Evolutionary conservation across 2,329 filamentous ascomycete genomes (phyloP).

Genomic region (Pleomassaria siparia): DNA sequence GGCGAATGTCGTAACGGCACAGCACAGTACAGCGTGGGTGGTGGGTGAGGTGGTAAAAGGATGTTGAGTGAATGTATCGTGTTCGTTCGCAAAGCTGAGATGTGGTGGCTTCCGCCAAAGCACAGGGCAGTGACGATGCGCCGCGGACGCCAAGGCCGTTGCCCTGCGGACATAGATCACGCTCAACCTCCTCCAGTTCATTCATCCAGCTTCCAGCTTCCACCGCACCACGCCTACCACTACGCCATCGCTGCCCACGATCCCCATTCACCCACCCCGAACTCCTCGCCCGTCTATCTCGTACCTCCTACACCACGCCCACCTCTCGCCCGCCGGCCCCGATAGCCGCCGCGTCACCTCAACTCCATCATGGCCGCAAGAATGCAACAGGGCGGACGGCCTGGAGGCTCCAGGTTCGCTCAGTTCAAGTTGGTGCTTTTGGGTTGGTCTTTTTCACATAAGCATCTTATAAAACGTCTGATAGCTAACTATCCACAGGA

Average conservation of each 20-base stretch:
- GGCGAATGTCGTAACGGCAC: slow-evolving; percentile 5
- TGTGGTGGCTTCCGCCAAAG: background rate
- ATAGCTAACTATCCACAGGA: slow-evolving; percentile 58
- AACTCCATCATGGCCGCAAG: slow-evolving; percentile 72
- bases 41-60: background rate
- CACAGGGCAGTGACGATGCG: slow-evolving; percentile 14
- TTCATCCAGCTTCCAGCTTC: slow-evolving; percentile 8
- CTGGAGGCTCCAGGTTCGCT: slow-evolving; percentile 76
- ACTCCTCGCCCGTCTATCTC: slow-evolving; percentile 1
- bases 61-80: slow-evolving; percentile 1
- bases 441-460: slow-evolving; percentile 60
- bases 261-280: slow-evolving; percentile 4
- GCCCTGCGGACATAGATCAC: slow-evolving; percentile 4
- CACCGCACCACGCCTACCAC: slow-evolving; percentile 1
- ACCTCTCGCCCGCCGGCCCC: slow-evolving; percentile 10
- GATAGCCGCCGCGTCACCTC: slow-evolving; percentile 25
- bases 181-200: slow-evolving; percentile 18
- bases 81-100: slow-evolving; percentile 3
- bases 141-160: slow-evolving; percentile 2
- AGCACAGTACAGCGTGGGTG: background rate
- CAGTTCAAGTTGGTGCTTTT: slow-evolving; percentile 99
- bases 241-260: background rate
- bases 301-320: slow-evolving; percentile 1
- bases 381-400: slow-evolving; percentile 70
- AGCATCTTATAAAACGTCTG: background rate